Conservation (phyloP, 2,329 filamentous ascomycete genomes). For the Aspergillus thermomutatus region DNA sequence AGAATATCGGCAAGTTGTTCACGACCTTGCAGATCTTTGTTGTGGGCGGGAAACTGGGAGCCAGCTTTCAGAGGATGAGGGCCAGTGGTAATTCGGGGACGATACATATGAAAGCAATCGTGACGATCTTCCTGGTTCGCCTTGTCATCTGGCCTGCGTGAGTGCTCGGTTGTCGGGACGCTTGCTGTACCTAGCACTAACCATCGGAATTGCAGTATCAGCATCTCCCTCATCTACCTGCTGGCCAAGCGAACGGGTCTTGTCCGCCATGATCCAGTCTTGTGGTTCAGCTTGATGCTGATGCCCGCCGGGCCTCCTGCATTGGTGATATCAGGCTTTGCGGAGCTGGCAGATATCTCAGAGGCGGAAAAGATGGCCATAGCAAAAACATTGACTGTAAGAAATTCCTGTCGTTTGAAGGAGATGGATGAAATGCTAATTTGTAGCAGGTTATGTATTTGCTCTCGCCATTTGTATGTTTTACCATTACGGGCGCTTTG, state of each 20-base stretch:
- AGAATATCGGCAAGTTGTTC: slow-evolving; percentile 63
- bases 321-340: slow-evolving; percentile 51
- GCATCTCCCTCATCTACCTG: slow-evolving; percentile 54
- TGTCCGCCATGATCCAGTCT: slow-evolving; percentile 57
- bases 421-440: slow-evolving; percentile 1
- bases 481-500: slow-evolving; percentile 30
- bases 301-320: slow-evolving; percentile 57
- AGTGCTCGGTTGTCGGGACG: slow-evolving; percentile 8
- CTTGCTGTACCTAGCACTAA: neutral
- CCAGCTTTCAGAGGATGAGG: slow-evolving; percentile 49
- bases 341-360: slow-evolving; percentile 45
- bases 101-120: slow-evolving; percentile 43
- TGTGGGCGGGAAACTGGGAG: slow-evolving; percentile 63
- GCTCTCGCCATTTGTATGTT: slow-evolving; percentile 28
- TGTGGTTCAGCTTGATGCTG: slow-evolving; percentile 65
- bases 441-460: slow-evolving; percentile 27
- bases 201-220: slow-evolving; percentile 31
- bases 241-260: slow-evolving; percentile 53
- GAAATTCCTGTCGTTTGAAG: slow-evolving; percentile 21
- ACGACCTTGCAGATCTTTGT: slow-evolving; percentile 64
- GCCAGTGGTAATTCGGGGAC: slow-evolving; percentile 30
- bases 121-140: slow-evolving; percentile 53
- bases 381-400: slow-evolving; percentile 50
- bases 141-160: slow-evolving; percentile 60
- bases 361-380: slow-evolving; percentile 52